Evolutionary conservation across 169 alveolate genomes (phyloP).

Genomic region (Perkinsus olseni): DNA sequence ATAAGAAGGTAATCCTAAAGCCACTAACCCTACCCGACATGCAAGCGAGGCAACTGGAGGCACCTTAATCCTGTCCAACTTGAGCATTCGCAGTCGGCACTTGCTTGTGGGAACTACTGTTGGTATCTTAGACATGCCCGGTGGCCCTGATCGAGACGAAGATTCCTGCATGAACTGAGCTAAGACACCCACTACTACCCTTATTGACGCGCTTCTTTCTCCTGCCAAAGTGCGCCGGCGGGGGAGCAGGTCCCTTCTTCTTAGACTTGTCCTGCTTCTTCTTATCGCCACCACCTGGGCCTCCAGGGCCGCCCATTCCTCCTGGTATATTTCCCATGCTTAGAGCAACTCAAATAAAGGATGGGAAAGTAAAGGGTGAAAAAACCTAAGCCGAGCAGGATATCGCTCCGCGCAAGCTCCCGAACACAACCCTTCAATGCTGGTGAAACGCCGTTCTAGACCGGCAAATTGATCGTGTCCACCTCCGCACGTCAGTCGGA

Average conservation of each 20-base stretch:
- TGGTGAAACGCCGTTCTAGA: too few relatives aligned
- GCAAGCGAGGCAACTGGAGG: background rate
- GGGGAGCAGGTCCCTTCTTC: background rate
- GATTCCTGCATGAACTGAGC: background rate
- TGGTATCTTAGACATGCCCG: conserved; percentile 62
- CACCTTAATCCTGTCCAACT: conserved; percentile 86
- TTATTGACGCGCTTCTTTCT: background rate
- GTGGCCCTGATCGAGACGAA: background rate
- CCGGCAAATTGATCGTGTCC: too few relatives aligned
- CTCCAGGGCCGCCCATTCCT: conserved; percentile 4
- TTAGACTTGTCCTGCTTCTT: background rate
- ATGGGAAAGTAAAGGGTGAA: background rate
- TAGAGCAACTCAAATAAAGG: too few relatives aligned
- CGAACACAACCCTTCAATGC: too few relatives aligned
- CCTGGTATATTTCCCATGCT: background rate
- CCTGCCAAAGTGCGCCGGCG: background rate
- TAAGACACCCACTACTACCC: background rate
- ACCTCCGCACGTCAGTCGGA: too few relatives aligned
- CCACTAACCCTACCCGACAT: background rate
- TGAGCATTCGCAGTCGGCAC: conserved; percentile 81
- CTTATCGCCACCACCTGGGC: background rate
- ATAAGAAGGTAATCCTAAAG: conserved; percentile 64
- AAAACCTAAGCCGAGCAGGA: background rate
- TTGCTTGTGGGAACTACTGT: conserved; percentile 83
- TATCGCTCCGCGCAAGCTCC: too few relatives aligned